Base-by-base conservation (phyloP, 2,329 filamentous ascomycete genomes). In the Fusarium coffeatum region DNA sequence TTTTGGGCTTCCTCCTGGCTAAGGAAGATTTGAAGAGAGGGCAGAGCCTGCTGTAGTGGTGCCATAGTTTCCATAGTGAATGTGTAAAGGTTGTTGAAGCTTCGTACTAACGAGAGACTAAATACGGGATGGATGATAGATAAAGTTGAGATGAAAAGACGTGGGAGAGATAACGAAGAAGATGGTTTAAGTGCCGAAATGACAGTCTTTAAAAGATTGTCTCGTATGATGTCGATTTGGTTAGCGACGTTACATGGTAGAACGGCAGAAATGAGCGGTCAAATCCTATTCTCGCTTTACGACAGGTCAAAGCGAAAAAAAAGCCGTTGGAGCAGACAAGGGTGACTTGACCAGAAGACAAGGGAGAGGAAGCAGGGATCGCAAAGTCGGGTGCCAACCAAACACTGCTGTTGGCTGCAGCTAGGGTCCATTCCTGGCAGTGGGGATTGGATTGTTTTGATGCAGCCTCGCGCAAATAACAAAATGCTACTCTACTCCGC, bases 11-110 rank as follows among this genome's bases (percentile, higher is more conserved):
- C 49, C 23, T 68, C 57, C 30, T 49, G 41, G 9, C 6, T 50
- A 10, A 71, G 3, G 4, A 22, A 55, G 23, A 71, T 32, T 2
- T 71, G 20, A 8, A 71, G 32, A 18, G 55, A 16, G n/a, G 59
- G 51, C 6, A 71, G 34, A 3, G 63, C 55, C 7, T 60, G 32
- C 9, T 59, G n/a, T 27, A 70, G n/a, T 22, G 53, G 59, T 25
- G 68, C 30, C 67, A 71, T 71, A 10, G 59, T 60, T 53, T 71
- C 64, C 68, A 71, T 70, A n/a, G 28, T 50, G 47, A 7, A n/a
- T 51, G 30, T 50, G 22, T 16, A 20, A 15, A 30, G 28, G 48
- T 22, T 49, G 53, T 25, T 37, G 7, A 16, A 20, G 18, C 10
- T 51, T 40, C 32, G 48, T 51, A 20, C 18, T 51, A 51, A 40